phyloP scores from a whole-genome alignment of 2,329 filamentous ascomycete genomes.

The Apiospora marii region DNA sequence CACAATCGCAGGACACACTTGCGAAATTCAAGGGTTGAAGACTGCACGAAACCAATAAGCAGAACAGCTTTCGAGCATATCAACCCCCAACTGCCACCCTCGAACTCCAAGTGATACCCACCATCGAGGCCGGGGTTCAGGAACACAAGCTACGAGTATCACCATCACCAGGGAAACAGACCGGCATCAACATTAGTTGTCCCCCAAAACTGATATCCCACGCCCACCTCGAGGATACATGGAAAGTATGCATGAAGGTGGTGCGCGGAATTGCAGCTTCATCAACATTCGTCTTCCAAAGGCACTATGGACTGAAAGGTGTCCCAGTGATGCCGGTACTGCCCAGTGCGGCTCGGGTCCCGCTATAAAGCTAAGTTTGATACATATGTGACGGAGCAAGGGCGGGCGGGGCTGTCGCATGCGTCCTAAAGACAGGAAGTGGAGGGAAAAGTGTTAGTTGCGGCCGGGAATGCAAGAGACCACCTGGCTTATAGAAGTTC shows the following conservation, averaged over 20 bases:
- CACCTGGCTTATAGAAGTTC: slow-evolving; percentile 10
- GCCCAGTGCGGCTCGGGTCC: slow-evolving; percentile 6
- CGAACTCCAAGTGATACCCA: not conserved
- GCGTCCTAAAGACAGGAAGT: not conserved
- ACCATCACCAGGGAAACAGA: not conserved
- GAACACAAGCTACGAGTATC: not conserved
- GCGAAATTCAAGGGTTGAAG: slow-evolving; percentile 73
- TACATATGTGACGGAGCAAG: slow-evolving; percentile 15
- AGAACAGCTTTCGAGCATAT: not conserved
- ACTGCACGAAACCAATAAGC: not conserved
- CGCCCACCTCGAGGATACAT: too few relatives aligned
- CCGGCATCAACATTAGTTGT: not conserved
- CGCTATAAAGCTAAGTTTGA: slow-evolving; percentile 10
- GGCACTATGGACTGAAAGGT: not conserved
- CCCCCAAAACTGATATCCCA: not conserved
- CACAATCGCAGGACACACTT: slow-evolving; percentile 63
- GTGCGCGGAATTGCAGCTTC: not conserved
- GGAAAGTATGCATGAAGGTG: not conserved
- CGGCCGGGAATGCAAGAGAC: slow-evolving; percentile 13
- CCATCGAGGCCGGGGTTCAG: not conserved
- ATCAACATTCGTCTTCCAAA: not conserved
- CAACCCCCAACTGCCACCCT: not conserved
- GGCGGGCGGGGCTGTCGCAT: slow-evolving; percentile 20
- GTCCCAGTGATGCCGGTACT: not conserved
- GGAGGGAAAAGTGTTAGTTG: slow-evolving; percentile 11